A percentile compares a stretch with the other conserved stretches of the same genome.
Conservation (phyloP, 108 stramenopile species). For the Nannochloropsis granulata region DNA sequence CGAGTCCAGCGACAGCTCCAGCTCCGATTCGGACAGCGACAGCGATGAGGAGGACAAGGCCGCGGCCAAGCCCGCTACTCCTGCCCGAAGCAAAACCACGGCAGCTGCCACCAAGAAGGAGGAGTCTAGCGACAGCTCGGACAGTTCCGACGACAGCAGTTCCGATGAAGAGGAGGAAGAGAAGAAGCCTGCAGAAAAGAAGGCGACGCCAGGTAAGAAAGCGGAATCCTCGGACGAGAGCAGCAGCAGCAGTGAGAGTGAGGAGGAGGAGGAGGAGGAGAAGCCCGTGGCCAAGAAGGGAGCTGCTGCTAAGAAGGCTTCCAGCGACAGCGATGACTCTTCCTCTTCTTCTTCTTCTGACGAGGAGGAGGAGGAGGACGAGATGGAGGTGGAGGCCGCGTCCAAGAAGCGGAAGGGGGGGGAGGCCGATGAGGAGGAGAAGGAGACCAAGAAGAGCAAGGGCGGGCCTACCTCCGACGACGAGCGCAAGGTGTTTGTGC, state of each 20-base stretch:
- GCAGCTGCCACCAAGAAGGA: neutral
- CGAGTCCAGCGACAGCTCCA: neutral
- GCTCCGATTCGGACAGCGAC: neutral
- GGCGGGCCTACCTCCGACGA: neutral
- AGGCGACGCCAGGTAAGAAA: neutral
- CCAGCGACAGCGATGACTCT: neutral
- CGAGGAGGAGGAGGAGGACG: neutral
- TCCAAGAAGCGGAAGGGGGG: neutral
- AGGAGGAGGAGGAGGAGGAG: constrained; percentile 11
- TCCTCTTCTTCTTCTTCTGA: neutral
- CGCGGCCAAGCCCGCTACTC: neutral
- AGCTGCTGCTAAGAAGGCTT: neutral
- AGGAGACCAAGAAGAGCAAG: constrained; percentile 14
- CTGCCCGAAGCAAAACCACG: neutral
- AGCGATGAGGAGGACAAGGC: neutral
- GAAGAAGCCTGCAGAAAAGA: neutral
- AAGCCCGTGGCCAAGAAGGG: too few relatives aligned
- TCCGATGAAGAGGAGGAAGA: constrained; percentile 6
- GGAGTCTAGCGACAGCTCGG: neutral
- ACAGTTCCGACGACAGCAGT: neutral
- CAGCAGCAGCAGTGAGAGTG: neutral
- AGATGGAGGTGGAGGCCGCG: neutral
- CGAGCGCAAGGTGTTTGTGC: constrained; percentile 47
- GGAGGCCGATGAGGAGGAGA: constrained; percentile 6
- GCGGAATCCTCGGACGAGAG: neutral